Conservation (phyloP, 805 yeast species). For the Metschnikowia peoriensis region DNA sequence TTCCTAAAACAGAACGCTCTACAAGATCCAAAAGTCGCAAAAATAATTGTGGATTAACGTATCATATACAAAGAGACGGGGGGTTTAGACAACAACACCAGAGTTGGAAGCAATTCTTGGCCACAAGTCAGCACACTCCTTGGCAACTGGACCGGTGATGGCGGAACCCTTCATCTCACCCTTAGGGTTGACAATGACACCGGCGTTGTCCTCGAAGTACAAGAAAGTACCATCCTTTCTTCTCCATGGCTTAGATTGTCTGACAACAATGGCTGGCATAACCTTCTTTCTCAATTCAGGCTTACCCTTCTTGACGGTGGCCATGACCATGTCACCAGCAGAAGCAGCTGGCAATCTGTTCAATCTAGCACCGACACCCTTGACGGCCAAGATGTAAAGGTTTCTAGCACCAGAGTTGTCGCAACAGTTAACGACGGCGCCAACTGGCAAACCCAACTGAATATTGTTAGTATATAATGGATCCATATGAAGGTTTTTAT, state of each 20-base stretch:
- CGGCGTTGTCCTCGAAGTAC: slow-evolving; percentile 99
- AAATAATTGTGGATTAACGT: slow-evolving; percentile 19
- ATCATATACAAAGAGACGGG: slow-evolving; percentile 17
- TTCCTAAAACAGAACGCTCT: no score
- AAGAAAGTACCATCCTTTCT: slow-evolving; percentile 99
- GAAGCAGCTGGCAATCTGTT: slow-evolving; percentile 99
- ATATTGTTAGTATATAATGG: slow-evolving; percentile 25
- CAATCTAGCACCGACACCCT: slow-evolving; percentile 99
- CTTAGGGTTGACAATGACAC: slow-evolving; percentile 99
- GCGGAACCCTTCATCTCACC: slow-evolving; percentile 99
- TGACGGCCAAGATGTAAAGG: slow-evolving; percentile 97
- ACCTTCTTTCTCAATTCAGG: slow-evolving; percentile 99
- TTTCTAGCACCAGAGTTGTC: slow-evolving; percentile 99
- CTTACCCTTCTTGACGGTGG: slow-evolving; percentile 99
- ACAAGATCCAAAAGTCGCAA: neutral
- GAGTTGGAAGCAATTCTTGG: slow-evolving; percentile 99
- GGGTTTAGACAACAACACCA: slow-evolving; percentile 95
- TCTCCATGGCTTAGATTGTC: slow-evolving; percentile 99
- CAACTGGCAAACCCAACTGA: slow-evolving; percentile 98
- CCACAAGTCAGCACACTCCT: slow-evolving; percentile 99
- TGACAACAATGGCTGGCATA: slow-evolving; percentile 99
- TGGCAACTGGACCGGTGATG: slow-evolving; percentile 99
- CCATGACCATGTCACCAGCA: slow-evolving; percentile 99
- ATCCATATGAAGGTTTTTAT: neutral
- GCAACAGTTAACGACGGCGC: slow-evolving; percentile 99